A percentile compares a stretch with the other conserved stretches of the same genome.
phyloP scores from a whole-genome alignment of 2,329 filamentous ascomycete genomes.

The Claviceps sp. region DNA sequence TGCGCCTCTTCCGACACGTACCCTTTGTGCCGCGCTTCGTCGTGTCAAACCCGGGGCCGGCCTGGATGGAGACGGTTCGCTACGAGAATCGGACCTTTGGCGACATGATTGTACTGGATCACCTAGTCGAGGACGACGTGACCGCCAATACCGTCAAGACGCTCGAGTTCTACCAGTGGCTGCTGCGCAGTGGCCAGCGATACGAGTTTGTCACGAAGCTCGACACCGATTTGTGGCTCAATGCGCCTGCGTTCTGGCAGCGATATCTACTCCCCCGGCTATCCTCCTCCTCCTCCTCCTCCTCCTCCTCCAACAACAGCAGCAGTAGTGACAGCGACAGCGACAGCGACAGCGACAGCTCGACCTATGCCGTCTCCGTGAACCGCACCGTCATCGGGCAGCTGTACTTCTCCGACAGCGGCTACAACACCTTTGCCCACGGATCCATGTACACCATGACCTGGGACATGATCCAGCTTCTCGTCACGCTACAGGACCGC shows the following conservation, averaged over 20 bases:
- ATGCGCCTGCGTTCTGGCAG: conserved; percentile 19
- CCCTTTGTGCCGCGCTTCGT: conserved; percentile 19
- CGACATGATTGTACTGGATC: conserved; percentile 21
- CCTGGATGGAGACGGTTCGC: conserved; percentile 14
- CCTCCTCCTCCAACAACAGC: background rate
- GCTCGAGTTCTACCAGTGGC: conserved; percentile 20
- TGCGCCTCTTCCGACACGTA: conserved; percentile 16
- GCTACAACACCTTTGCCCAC: conserved; percentile 17
- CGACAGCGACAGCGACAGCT: too few relatives aligned
- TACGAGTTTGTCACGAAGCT: conserved; percentile 21
- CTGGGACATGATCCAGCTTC: conserved; percentile 19
- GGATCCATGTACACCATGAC: conserved; percentile 21
- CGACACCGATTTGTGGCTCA: conserved; percentile 20
- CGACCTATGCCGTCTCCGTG: conserved; percentile 7
- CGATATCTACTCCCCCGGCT: conserved; percentile 14
- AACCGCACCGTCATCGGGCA: conserved; percentile 17
- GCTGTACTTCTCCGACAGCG: conserved; percentile 13
- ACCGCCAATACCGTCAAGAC: conserved; percentile 22
- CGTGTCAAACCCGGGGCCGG: conserved; percentile 16
- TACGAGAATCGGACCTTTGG: conserved; percentile 20
- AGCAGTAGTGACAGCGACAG: too few relatives aligned
- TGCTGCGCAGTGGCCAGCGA: conserved; percentile 9
- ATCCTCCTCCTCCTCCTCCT: background rate
- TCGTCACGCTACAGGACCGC: conserved; percentile 14
- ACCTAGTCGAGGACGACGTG: conserved; percentile 17